phyloP scores from a whole-genome alignment of 306 rosid genomes.

The Cyamopsis tetragonoloba region DNA sequence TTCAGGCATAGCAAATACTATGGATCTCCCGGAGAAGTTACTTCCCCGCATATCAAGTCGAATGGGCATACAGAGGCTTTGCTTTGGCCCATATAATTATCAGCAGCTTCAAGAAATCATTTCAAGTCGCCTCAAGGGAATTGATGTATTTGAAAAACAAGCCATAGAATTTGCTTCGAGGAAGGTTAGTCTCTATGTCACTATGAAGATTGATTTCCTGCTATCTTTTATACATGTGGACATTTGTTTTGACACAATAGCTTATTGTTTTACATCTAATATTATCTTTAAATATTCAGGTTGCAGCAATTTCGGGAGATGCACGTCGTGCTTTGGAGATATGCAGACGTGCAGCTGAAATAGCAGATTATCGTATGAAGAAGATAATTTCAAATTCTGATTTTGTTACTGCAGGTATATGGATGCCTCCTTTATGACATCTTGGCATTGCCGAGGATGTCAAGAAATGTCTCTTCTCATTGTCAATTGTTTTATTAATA shows the following conservation, averaged over 20 bases:
- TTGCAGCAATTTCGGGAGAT: conserved; percentile 95
- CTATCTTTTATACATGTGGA: background rate
- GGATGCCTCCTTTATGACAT: too few relatives aligned
- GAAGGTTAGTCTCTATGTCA: conserved; percentile 46
- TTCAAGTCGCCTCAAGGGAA: conserved; percentile 77
- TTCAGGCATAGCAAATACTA: conserved; percentile 96
- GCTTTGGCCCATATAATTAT: conserved; percentile 91
- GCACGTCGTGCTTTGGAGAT: conserved; percentile 96
- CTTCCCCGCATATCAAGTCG: conserved; percentile 99
- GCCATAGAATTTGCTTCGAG: conserved; percentile 89
- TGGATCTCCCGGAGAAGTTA: conserved; percentile 98
- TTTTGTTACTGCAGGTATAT: conserved; percentile 48
- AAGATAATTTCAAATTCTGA: conserved; percentile 38
- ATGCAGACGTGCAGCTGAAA: conserved; percentile 94
- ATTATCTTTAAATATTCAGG: conserved; percentile 47
- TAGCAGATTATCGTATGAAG: conserved; percentile 68
- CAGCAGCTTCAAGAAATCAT: conserved; percentile 96
- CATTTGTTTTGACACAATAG: conserved; percentile 1
- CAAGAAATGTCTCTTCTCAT: background rate
- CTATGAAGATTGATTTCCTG: conserved; percentile 17
- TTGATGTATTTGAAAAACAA: conserved; percentile 80
- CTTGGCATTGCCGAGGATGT: background rate
- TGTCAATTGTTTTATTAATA: background rate
- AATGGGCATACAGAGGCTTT: conserved; percentile 94
- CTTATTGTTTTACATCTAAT: conserved; percentile 14